These are phyloP conservation scores for Mycena vulgaris DNA, from an alignment of 768 basidiomycete genomes.

Conservation along the genomic window DNA sequence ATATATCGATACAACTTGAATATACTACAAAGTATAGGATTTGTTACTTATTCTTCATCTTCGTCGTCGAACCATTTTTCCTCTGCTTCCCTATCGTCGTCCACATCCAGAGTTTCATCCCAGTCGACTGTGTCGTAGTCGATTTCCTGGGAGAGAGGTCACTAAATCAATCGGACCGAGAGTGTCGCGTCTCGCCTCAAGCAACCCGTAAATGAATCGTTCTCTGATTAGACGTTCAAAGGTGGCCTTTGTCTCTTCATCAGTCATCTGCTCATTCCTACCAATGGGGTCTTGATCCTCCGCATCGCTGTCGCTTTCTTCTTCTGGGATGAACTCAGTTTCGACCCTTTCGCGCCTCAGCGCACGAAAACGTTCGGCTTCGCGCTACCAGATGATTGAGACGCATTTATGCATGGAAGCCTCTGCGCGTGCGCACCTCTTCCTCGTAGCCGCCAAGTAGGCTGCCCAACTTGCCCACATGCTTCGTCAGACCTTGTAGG, in stretches of 20 bases:
- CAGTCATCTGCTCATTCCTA: conserved; percentile 58
- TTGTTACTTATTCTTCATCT: conserved; percentile 52
- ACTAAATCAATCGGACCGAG: conserved; percentile 6
- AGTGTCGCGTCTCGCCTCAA: conserved; percentile 68
- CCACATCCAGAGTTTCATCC: conserved; percentile 77
- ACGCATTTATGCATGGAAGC: not conserved
- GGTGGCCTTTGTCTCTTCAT: conserved; percentile 62
- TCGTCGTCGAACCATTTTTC: conserved; percentile 85
- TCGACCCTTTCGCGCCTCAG: conserved; percentile 60
- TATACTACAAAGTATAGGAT: too few relatives aligned
- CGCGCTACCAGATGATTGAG: conserved; percentile 55
- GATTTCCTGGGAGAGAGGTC: conserved; percentile 61
- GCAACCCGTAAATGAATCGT: conserved; percentile 80
- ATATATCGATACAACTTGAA: too few relatives aligned
- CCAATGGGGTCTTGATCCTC: conserved; percentile 36
- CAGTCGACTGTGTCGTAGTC: conserved; percentile 84
- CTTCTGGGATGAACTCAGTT: conserved; percentile 74
- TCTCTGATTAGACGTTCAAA: conserved; percentile 80
- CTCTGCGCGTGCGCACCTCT: conserved; percentile 51
- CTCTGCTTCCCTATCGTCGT: conserved; percentile 73
- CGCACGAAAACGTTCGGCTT: conserved; percentile 70
- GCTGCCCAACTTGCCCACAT: conserved; percentile 78
- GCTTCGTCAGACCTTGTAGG: conserved; percentile 67
- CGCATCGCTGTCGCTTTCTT: conserved; percentile 76
- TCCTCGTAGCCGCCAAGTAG: conserved; percentile 84